Base-by-base conservation (phyloP, 257 asterid genomes). In the Salvia rosmarinus region DNA sequence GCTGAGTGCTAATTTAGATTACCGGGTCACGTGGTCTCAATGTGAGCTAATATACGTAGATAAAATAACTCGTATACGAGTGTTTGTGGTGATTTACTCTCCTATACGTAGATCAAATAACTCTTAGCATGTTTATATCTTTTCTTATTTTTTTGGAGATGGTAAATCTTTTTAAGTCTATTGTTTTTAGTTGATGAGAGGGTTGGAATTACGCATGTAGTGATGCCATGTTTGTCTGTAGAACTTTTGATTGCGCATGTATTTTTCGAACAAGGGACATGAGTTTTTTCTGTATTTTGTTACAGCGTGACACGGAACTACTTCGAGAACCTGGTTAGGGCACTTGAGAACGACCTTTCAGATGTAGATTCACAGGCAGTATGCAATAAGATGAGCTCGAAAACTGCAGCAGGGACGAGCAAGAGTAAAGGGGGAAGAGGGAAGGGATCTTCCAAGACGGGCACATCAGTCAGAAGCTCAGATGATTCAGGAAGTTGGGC, bases 321-420 rank as follows among this genome's bases (percentile, higher is more conserved):
- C 91, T 93, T 93, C 67, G 96, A 93, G 54, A 93, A 93, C 84
- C 80, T 93, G 84, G 98, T 93, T 40, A 79, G 91, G 67, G 98
- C 97, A 57, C 77, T 93, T 51, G 97, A 93, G 85, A 89, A 90
- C 51, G 97, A 97, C 61, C 98, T 93, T 46, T 80, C 92, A 39
- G 97, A 93, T 73, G 98, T 93, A 55, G 96, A 90, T 78, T 74
- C 98, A 21, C 91, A 85, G 74, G 88, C 85, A 21, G 77, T 81
- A 54, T 67, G 83, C 49, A 81, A 81, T 65, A 80, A 76, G 76
- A 74, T 83, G 51, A 81, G 80, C 84, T 82, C 94, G 64, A 88
- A 81, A 75, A 72, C 47, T 50, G 72, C 23, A 35, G 82, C 89
- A 13, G 93, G 91, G 65, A 83, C 84, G 75, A 88, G 96, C 86